Base-by-base conservation (phyloP, 306 rosid species). In the Vicia villosa region DNA sequence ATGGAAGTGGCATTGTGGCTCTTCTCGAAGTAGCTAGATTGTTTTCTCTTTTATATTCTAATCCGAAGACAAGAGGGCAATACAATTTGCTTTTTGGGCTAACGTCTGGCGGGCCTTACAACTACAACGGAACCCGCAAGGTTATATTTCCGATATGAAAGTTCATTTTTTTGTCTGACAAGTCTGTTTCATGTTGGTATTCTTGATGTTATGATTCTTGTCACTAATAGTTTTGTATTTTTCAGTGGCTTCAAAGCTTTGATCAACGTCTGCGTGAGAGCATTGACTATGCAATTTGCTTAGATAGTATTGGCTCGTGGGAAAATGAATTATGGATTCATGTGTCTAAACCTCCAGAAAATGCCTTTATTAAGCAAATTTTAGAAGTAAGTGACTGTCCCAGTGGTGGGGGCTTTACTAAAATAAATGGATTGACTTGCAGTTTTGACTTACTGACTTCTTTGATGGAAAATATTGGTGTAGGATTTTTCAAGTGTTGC, bases 311-410 rank as follows among this genome's bases (percentile, higher is more conserved):
- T 69, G 95, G 97, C 70, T 89, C 96, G 47, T 91, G 99, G 99
- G 96, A 91, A 69, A 84, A 91, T 43, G 94, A 89, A 16, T 83
- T 91, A 60, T 94, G 92, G 97, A 73, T 94, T 78, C 99, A 94
- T 75, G 99, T 94, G 57, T 94, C 99, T 68, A 94, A 94, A 85
- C 97, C 99, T 71, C 91, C 99, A 40, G 97, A 94, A 78, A 94
- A 91, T 86, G 87, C 88, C 62, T 91, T 84, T 74, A 84, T 91
- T 74, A 94, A 94, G 80, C 87, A 95, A 80, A 95, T 95, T 70
- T 64, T 77, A 68, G 96, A 95, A 67, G 99, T 95, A 86, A 84
- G 95, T 66, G 55, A 37, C 62, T 71, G 59, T 64, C 70, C 10
- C 16, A 11, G 11, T 54, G 75, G 22, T 5, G 6, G 32, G 21